These are phyloP conservation scores for Fraxinus platypoda DNA, from an alignment of 305 asterid species.

Conservation along the genomic window DNA sequence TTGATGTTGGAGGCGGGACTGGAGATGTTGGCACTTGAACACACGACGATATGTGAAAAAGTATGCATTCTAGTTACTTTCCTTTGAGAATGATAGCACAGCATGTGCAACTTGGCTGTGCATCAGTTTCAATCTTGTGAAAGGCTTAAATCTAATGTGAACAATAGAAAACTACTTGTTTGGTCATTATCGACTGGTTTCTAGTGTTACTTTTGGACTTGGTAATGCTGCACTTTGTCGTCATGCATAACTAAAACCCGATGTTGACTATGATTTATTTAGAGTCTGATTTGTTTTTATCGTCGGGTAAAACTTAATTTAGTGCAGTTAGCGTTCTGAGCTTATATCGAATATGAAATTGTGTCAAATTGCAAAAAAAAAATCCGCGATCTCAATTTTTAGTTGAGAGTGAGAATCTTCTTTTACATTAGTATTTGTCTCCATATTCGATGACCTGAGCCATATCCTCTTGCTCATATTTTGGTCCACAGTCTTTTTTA, in stretches of 20 bases:
- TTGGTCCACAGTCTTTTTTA: background rate
- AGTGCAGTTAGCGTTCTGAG: background rate
- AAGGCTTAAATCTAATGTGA: background rate
- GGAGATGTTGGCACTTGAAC: conserved; percentile 13
- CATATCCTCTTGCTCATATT: background rate
- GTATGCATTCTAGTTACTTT: background rate
- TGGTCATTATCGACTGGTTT: background rate
- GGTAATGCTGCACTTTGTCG: background rate
- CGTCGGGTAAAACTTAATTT: too few relatives aligned
- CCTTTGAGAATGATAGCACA: background rate
- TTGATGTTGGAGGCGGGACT: conserved; percentile 20
- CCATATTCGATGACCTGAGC: background rate
- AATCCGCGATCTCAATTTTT: background rate
- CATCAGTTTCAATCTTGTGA: background rate
- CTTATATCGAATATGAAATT: background rate
- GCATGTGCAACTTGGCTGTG: background rate
- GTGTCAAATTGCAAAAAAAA: background rate
- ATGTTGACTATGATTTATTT: background rate
- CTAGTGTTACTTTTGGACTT: background rate
- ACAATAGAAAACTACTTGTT: background rate
- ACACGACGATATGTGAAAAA: background rate
- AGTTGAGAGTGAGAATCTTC: background rate
- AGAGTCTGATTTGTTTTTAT: background rate
- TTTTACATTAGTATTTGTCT: background rate
- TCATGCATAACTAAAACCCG: background rate